Percentiles rank a stretch among this genome's conserved stretches.
phyloP scores from a whole-genome alignment of 78 protist species.

The Planoprotostelium fungivorum region DNA sequence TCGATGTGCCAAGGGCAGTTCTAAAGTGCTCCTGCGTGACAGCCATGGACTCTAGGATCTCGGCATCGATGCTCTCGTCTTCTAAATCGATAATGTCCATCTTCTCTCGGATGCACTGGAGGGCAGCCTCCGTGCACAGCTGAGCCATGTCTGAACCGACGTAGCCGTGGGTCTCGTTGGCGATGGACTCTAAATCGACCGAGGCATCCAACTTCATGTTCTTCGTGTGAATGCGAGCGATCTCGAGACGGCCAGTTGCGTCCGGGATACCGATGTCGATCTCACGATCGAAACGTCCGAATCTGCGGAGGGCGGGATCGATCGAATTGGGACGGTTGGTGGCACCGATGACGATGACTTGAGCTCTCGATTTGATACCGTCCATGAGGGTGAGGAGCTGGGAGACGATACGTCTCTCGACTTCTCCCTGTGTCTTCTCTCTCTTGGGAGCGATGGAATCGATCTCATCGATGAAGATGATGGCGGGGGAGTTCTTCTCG shows the following conservation, averaged over 20 bases:
- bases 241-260: constrained; percentile 96
- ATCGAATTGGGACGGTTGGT: constrained; percentile 99
- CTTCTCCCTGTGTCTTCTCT: constrained; percentile 99
- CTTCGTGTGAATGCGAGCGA: constrained; percentile 99
- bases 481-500: constrained; percentile 99
- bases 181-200: constrained; percentile 96
- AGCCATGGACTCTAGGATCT: constrained; percentile 93
- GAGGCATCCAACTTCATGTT: constrained; percentile 99
- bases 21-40: constrained; percentile 95
- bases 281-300: constrained; percentile 99
- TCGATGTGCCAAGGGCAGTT: constrained; percentile 82
- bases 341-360: constrained; percentile 99
- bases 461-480: constrained; percentile 99
- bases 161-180: constrained; percentile 98
- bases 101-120: constrained; percentile 99
- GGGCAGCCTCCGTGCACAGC: constrained; percentile 99
- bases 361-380: constrained; percentile 96
- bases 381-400: constrained; percentile 99
- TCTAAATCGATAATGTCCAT: constrained; percentile 99
- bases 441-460: constrained; percentile 99
- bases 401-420: constrained; percentile 99
- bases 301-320: constrained; percentile 99
- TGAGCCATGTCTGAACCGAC: constrained; percentile 99
- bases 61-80: constrained; percentile 98
- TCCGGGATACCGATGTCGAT: constrained; percentile 99